Evolutionary conservation across 2,329 filamentous ascomycete species (phyloP).

Genomic region (Aspergillus felis): DNA sequence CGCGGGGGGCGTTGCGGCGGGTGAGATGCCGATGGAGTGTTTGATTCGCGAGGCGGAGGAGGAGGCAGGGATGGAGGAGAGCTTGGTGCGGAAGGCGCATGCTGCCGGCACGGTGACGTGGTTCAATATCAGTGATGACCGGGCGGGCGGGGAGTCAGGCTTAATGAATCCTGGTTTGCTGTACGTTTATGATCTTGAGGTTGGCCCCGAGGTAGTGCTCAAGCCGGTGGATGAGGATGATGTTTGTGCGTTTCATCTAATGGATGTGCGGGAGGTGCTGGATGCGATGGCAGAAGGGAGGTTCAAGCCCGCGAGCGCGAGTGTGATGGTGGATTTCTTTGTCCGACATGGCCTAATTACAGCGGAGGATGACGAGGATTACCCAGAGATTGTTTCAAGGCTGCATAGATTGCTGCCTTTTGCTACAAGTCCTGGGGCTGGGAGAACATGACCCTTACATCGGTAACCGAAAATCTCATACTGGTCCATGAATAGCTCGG

Average conservation of each 20-base stretch:
- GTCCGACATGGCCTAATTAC: constrained; percentile 7
- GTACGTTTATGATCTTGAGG: constrained; percentile 9
- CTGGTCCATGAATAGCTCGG: background rate
- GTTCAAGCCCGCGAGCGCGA: constrained; percentile 6
- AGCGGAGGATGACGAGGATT: constrained; percentile 3
- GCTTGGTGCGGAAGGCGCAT: background rate
- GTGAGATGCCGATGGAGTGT: constrained; percentile 7
- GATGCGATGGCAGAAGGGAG: background rate
- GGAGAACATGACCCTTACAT: background rate
- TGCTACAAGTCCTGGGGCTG: background rate
- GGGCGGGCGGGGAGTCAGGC: constrained; percentile 3
- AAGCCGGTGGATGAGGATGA: constrained; percentile 4
- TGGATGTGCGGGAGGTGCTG: constrained; percentile 2
- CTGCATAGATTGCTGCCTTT: constrained; percentile 9
- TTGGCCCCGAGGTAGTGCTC: background rate
- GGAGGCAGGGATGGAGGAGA: constrained; percentile 5
- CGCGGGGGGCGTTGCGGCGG: constrained; percentile 7
- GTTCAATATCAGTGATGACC: constrained; percentile 6
- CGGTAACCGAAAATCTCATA: background rate
- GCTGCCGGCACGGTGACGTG: constrained; percentile 7
- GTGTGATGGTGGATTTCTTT: constrained; percentile 8
- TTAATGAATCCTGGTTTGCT: constrained; percentile 8
- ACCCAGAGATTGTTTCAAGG: constrained; percentile 6
- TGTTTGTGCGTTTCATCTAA: constrained; percentile 3
- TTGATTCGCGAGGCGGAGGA: constrained; percentile 6